Evolutionary conservation across 106 monocot genomes (phyloP).

Genomic region (Ottelia alismoides): DNA sequence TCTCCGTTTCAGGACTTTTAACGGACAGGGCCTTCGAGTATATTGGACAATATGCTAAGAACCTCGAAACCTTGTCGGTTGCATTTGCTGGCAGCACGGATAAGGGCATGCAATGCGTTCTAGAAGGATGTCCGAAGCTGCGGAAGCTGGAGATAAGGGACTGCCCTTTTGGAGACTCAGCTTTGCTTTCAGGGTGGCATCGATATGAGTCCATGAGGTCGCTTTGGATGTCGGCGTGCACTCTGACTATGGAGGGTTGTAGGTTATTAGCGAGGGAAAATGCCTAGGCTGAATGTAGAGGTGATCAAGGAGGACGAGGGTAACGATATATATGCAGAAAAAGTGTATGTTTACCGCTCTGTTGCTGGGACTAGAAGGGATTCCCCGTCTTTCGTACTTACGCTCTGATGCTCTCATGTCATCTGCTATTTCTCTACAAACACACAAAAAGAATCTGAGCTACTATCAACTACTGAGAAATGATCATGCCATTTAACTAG

Average conservation of each 20-base stretch:
- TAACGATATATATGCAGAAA: slow-evolving; percentile 30
- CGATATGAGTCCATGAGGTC: slow-evolving; percentile 98
- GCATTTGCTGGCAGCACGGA: slow-evolving; percentile 75
- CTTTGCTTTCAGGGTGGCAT: no score
- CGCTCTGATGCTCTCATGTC: no score
- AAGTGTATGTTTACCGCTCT: slow-evolving; percentile 70
- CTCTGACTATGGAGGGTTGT: slow-evolving; percentile 54
- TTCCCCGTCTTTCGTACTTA: slow-evolving; percentile 35
- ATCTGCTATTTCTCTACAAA: no score
- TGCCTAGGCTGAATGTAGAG: slow-evolving; percentile 66
- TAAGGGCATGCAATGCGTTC: slow-evolving; percentile 53
- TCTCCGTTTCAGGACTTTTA: slow-evolving; percentile 70
- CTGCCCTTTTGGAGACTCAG: slow-evolving; percentile 69
- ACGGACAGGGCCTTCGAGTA: slow-evolving; percentile 49
- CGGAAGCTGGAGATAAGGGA: slow-evolving; percentile 69
- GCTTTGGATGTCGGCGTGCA: slow-evolving; percentile 90
- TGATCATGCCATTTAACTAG: no score
- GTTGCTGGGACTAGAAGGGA: slow-evolving; percentile 53
- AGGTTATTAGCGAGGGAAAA: slow-evolving; percentile 41
- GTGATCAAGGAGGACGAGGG: slow-evolving; percentile 47
- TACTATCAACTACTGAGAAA: no score
- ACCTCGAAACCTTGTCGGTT: slow-evolving; percentile 68
- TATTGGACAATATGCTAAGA: slow-evolving; percentile 37
- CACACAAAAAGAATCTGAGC: no score
- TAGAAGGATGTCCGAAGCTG: slow-evolving; percentile 59